Evolutionary conservation across 2,329 filamentous ascomycete genomes (phyloP).

Genomic region (Lojkania enalia): DNA sequence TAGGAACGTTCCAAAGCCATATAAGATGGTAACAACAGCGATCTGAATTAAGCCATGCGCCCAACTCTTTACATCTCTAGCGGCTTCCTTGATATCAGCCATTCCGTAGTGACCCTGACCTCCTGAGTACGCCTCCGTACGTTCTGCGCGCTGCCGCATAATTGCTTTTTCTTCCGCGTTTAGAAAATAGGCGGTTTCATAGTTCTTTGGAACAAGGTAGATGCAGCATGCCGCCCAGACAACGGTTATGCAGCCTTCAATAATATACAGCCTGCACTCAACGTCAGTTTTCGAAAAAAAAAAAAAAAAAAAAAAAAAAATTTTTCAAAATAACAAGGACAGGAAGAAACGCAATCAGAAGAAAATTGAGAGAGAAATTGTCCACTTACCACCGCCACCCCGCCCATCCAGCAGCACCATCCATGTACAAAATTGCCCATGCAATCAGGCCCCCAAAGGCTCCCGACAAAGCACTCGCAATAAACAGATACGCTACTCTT

Average conservation of each 20-base stretch:
- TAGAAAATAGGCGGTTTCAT: conserved; percentile 40
- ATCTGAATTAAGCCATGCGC: conserved; percentile 45
- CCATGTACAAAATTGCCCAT: conserved; percentile 34
- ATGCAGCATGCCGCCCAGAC: conserved; percentile 33
- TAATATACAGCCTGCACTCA: conserved; percentile 29
- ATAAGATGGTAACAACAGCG: conserved; percentile 45
- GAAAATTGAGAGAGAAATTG: not conserved
- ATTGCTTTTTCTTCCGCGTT: conserved; percentile 33
- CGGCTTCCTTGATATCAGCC: conserved; percentile 36
- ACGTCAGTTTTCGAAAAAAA: conserved; percentile 3
- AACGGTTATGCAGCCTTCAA: conserved; percentile 38
- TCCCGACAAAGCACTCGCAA: conserved; percentile 29
- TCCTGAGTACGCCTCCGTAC: conserved; percentile 35
- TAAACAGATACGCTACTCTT: conserved; percentile 35
- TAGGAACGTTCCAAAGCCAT: conserved; percentile 49
- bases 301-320: not conserved
- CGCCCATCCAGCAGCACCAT: conserved; percentile 26
- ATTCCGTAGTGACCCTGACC: conserved; percentile 33
- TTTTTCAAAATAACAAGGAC: not conserved
- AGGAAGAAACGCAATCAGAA: not conserved
- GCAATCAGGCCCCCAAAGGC: conserved; percentile 37
- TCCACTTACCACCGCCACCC: conserved; percentile 33
- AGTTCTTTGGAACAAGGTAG: conserved; percentile 37
- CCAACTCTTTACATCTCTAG: conserved; percentile 39
- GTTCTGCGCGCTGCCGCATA: conserved; percentile 33